These are phyloP conservation scores for Polyrhizophydium stewartii DNA, from an alignment of 371 early-diverging fungal species.

Conservation along the genomic window DNA sequence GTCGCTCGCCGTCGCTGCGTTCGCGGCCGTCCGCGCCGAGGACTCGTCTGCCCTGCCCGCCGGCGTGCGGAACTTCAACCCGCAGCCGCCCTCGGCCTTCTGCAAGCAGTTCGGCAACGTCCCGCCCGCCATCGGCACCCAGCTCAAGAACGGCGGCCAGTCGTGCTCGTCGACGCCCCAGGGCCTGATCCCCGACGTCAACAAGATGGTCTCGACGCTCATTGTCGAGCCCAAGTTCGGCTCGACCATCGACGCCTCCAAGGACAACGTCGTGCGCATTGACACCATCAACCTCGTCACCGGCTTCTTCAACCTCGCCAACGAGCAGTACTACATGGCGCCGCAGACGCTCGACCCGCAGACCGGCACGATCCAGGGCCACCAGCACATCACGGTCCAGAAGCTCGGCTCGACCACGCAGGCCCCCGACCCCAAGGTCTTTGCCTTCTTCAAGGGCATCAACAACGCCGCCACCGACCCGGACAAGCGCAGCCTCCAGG, in stretches of 20 bases:
- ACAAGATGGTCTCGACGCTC: constrained; percentile 36
- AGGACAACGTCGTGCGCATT: constrained; percentile 19
- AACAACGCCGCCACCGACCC: constrained; percentile 14
- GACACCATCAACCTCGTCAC: constrained; percentile 19
- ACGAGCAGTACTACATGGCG: constrained; percentile 22
- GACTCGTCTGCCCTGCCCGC: background rate
- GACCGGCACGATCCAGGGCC: constrained; percentile 28
- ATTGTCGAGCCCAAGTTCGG: constrained; percentile 24
- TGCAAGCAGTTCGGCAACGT: constrained; percentile 13
- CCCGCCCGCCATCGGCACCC: constrained; percentile 19
- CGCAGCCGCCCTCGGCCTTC: constrained; percentile 2
- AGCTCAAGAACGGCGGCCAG: constrained; percentile 12
- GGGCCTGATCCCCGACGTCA: constrained; percentile 27
- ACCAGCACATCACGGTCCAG: constrained; percentile 33
- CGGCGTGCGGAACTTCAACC: background rate
- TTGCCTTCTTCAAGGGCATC: constrained; percentile 36
- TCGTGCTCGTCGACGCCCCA: constrained; percentile 20
- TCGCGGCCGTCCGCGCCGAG: too few species aligned
- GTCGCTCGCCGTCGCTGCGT: too few species aligned
- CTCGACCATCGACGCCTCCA: constrained; percentile 10
- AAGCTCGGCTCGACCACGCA: constrained; percentile 1
- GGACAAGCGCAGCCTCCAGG: background rate
- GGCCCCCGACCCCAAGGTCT: constrained; percentile 18
- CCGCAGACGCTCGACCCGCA: constrained; percentile 31
- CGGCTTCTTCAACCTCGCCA: constrained; percentile 33